Conservation (phyloP, 371 early-diverging fungal species). For the Capillidium rhysosporum region DNA sequence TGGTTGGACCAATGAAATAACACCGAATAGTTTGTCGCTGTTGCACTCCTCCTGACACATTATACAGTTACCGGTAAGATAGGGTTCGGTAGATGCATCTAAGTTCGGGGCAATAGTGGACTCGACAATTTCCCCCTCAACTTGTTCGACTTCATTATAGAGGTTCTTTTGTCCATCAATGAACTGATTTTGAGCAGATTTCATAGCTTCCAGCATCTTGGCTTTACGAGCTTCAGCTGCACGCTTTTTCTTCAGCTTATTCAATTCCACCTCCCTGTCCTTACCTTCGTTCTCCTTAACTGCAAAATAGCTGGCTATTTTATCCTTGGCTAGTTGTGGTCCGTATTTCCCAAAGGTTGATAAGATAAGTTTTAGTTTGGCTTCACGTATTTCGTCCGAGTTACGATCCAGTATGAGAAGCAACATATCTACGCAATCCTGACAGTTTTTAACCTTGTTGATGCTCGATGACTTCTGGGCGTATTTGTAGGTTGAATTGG, state of each 20-base stretch:
- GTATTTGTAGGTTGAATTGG: not conserved
- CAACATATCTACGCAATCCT: not conserved
- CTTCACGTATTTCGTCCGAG: not conserved
- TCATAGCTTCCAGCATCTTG: slow-evolving; percentile 79
- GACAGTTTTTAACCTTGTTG: not conserved
- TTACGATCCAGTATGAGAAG: not conserved
- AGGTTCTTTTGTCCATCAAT: slow-evolving; percentile 53
- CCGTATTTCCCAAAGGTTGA: not conserved
- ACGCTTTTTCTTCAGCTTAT: not conserved
- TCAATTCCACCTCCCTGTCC: not conserved
- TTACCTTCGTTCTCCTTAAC: not conserved
- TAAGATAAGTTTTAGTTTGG: not conserved
- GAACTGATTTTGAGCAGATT: slow-evolving; percentile 67
- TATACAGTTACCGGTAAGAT: slow-evolving; percentile 75
- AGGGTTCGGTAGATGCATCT: slow-evolving; percentile 19
- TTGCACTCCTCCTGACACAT: slow-evolving; percentile 86
- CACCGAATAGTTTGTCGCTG: slow-evolving; percentile 52
- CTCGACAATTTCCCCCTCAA: slow-evolving; percentile 15
- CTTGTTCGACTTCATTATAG: slow-evolving; percentile 20
- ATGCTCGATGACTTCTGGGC: not conserved
- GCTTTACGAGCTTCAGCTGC: slow-evolving; percentile 59
- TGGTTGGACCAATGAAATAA: slow-evolving; percentile 62
- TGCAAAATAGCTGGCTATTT: not conserved
- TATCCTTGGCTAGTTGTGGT: not conserved
- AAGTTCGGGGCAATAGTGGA: slow-evolving; percentile 8